Evolutionary conservation across 441 rosid species (phyloP), one percentile per base, ranked within the genome.

Genomic region (Viola pubescens): DNA sequence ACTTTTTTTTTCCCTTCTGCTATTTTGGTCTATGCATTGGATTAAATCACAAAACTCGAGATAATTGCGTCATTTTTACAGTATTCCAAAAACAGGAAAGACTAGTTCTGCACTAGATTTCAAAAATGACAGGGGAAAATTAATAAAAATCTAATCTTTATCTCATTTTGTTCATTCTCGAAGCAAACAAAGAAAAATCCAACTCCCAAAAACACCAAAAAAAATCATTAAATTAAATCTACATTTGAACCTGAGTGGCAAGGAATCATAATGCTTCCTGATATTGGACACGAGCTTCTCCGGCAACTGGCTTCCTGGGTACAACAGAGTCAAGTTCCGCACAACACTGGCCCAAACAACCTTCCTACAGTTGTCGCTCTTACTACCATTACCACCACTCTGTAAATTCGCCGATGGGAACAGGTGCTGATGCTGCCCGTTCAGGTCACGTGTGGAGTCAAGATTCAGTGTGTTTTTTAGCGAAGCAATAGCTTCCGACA

Each of bases 281-380:
- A 91, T 86, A 74, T 82, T 87, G 57, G 88, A 87, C n/a, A 88
- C 88, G 10, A 91, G 94, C 89, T 85, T 87, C 79, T 91, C 98
- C 39, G 96, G 96, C 65, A 91, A 75, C 79, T 88, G 98, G 45
- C 95, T 91, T 0, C 95, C 98, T 0, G 96, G 96, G 64, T 88
- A 91, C 67, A 91, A 69, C 82, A 82, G 95, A 12, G 95, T 85
- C 9, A 91, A 79, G 74, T 82, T 88, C 79, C 89, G 82, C 51
- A 91, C 91, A 64, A 91, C 94, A 51, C 77, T 82, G 44, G 89
- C 95, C 98, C 98, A 91, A 55, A 84, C 76, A 6, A 84, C 77
- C 78, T 85, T 91, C 76, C 85, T 72, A 37, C 89, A 78, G 50
- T 52, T 75, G 48, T 86, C 98, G 52, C 51, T 60, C 70, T 70